Conservation (phyloP, 371 early-diverging fungal species). For the Mortierella sp. region DNA sequence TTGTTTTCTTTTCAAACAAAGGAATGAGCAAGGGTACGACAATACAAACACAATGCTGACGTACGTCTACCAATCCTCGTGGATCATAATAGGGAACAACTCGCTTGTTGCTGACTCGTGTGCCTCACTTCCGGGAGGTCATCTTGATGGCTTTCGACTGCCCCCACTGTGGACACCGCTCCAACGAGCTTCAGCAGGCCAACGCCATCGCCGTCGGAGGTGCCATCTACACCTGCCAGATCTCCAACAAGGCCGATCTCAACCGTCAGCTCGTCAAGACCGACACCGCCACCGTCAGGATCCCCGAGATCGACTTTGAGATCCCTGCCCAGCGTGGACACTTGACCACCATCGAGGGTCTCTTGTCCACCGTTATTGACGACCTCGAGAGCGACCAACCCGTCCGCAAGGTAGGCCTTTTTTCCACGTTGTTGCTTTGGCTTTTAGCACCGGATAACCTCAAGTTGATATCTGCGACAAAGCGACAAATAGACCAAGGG, state of each 20-base stretch:
- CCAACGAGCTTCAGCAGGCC: constrained; percentile 94
- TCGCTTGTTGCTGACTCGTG: constrained; percentile 87
- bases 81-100: constrained; percentile 77
- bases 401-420: constrained; percentile 71
- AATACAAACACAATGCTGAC: neutral
- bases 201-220: constrained; percentile 87
- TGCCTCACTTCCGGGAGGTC: constrained; percentile 95
- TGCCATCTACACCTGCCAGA: constrained; percentile 71
- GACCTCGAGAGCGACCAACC: constrained; percentile 86
- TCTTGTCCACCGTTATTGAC: constrained; percentile 83
- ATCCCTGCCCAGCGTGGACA: constrained; percentile 89
- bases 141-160: constrained; percentile 96
- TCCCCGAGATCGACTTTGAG: constrained; percentile 90
- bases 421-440: neutral
- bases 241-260: constrained; percentile 81
- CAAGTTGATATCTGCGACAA: neutral
- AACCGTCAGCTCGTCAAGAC: constrained; percentile 94
- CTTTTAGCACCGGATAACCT: neutral
- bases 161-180: constrained; percentile 89
- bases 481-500: neutral
- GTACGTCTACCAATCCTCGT: neutral
- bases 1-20: neutral
- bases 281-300: constrained; percentile 83
- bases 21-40: neutral
- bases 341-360: constrained; percentile 92